These are phyloP conservation scores for Talaromyces sp. DNA, from an alignment of 2,329 filamentous ascomycete species.

Conservation along the genomic window DNA sequence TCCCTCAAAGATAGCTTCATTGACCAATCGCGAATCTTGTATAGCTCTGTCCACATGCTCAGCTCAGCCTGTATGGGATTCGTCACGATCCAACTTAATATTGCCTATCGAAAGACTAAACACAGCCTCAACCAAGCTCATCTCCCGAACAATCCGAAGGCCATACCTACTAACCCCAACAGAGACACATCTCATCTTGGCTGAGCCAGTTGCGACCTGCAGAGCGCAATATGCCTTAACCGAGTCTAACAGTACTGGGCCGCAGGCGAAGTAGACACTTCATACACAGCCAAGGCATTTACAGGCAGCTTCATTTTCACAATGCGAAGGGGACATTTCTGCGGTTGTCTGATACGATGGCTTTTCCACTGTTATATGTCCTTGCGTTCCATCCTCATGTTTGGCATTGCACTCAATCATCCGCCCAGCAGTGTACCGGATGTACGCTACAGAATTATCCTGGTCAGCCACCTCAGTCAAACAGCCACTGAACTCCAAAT, in stretches of 20 bases:
- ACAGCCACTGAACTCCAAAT: too few species aligned
- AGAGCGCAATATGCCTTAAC: not conserved
- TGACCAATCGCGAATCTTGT: not conserved
- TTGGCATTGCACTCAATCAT: too few species aligned
- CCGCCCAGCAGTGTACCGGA: too few species aligned
- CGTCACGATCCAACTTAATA: not conserved
- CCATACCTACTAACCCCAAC: not conserved
- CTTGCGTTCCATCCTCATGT: too few species aligned
- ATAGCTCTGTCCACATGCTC: not conserved
- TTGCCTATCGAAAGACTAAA: not conserved
- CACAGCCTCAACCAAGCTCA: conserved; percentile 1
- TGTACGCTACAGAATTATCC: too few species aligned
- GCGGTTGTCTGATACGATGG: not conserved
- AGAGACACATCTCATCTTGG: not conserved
- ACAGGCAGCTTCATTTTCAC: not conserved
- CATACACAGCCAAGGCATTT: not conserved
- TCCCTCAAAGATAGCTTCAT: not conserved
- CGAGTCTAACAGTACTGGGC: not conserved
- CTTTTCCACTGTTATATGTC: not conserved
- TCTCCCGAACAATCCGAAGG: not conserved
- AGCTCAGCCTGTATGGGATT: not conserved
- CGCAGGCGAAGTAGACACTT: not conserved
- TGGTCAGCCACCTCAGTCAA: too few species aligned
- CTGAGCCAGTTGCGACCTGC: not conserved
- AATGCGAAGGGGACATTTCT: not conserved